Conservation (phyloP, 805 yeast genomes). For the Barnettozyma pratensis region DNA sequence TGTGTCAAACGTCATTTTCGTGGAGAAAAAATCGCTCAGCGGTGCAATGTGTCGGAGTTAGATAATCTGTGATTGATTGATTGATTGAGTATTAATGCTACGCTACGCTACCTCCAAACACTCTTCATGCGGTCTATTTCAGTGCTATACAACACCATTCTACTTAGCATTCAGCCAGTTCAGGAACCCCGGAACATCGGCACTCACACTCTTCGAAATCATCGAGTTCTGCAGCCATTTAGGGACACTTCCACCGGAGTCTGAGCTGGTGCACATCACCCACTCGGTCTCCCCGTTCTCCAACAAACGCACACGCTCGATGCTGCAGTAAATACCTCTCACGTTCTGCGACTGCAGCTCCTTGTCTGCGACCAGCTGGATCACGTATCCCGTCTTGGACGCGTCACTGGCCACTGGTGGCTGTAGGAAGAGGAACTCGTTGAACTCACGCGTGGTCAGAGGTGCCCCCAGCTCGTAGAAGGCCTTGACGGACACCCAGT, state of each 20-base stretch:
- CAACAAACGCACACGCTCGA: slow-evolving; percentile 27
- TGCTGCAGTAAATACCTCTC: slow-evolving; percentile 31
- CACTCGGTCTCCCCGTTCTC: slow-evolving; percentile 23
- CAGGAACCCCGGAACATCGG: slow-evolving; percentile 34
- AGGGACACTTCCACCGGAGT: slow-evolving; percentile 38
- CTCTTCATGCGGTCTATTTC: not conserved
- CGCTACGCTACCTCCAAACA: not conserved
- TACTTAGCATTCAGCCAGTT: slow-evolving; percentile 17
- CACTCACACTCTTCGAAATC: slow-evolving; percentile 33
- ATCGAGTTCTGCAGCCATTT: slow-evolving; percentile 35
- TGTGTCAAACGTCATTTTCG: slow-evolving; percentile 1
- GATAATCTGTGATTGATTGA: not conserved
- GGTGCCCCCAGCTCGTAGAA: slow-evolving; percentile 34
- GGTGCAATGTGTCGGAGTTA: not conserved
- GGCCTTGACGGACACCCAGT: slow-evolving; percentile 29
- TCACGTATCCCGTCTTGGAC: slow-evolving; percentile 26
- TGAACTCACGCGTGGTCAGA: slow-evolving; percentile 32
- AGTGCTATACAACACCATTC: not conserved
- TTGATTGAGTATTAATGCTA: not conserved
- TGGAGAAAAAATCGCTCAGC: slow-evolving; percentile 5
- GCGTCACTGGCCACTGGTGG: slow-evolving; percentile 3
- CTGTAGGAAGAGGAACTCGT: slow-evolving; percentile 30
- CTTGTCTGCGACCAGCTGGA: slow-evolving; percentile 28
- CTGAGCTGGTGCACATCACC: slow-evolving; percentile 35
- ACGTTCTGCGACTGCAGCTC: slow-evolving; percentile 23